These are phyloP conservation scores for Neolentinus lepideus DNA, from an alignment of 1,284 basidiomycete species.

Conservation along the genomic window DNA sequence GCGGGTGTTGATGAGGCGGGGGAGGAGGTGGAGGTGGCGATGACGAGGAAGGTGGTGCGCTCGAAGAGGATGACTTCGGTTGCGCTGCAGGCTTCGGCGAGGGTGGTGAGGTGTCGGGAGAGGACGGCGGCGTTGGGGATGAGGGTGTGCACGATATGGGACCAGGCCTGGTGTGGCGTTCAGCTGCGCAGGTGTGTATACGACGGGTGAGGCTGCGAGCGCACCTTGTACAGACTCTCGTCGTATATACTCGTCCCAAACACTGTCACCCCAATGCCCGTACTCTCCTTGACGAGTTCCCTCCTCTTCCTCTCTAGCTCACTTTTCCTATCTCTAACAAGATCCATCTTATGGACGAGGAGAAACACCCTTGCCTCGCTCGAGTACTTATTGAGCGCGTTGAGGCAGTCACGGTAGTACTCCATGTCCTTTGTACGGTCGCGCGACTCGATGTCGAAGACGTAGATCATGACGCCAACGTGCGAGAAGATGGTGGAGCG, in stretches of 20 bases:
- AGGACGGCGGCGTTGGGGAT: slow-evolving; percentile 93
- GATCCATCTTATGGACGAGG: slow-evolving; percentile 96
- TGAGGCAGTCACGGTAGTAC: slow-evolving; percentile 85
- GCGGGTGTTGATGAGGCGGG: slow-evolving; percentile 12
- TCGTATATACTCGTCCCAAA: slow-evolving; percentile 99
- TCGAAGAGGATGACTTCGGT: slow-evolving; percentile 96
- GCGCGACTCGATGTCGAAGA: slow-evolving; percentile 86
- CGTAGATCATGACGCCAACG: slow-evolving; percentile 96
- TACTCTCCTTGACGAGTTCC: slow-evolving; percentile 64
- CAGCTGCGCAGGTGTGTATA: slow-evolving; percentile 5
- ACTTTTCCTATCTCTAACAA: slow-evolving; percentile 43
- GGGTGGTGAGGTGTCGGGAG: slow-evolving; percentile 77
- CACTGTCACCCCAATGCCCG: slow-evolving; percentile 49
- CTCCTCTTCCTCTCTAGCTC: slow-evolving; percentile 64
- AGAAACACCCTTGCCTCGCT: slow-evolving; percentile 85
- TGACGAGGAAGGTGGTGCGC: slow-evolving; percentile 94
- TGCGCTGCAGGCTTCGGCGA: slow-evolving; percentile 82
- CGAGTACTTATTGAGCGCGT: slow-evolving; percentile 69
- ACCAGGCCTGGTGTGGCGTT: slow-evolving; percentile 75
- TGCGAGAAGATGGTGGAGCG: slow-evolving; percentile 91
- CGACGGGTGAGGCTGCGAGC: slow-evolving; percentile 14
- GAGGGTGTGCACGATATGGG: slow-evolving; percentile 91
- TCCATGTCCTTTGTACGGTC: slow-evolving; percentile 74
- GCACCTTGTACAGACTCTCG: slow-evolving; percentile 91
- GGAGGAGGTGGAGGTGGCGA: slow-evolving; percentile 58